Evolutionary conservation across 768 basidiomycete species (phyloP), one percentile per base, ranked within the genome.

Genomic region (Leucocoprinus birnbaumii): DNA sequence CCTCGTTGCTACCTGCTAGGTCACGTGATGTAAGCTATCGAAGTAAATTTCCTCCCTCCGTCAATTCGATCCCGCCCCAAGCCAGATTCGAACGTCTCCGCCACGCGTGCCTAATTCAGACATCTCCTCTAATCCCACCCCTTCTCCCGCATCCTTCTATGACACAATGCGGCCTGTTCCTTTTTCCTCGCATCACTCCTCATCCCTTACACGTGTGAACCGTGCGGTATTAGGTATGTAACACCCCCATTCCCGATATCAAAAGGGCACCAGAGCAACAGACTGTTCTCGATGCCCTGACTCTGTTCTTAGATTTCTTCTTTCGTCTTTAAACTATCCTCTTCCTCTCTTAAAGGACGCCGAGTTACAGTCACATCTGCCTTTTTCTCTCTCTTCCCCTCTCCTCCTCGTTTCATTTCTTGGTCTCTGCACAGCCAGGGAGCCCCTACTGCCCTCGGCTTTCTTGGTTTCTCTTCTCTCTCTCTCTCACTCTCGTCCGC

Each of bases 131-230:
- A 58, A 54, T 61, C 61, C 61, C 58, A 59, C 59, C 53, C 61
- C 57, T 59, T 58, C 57, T 62, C 66, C 61, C 51, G 56, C 63
- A 55, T 53, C 46, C 59, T 65, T 62, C 62, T 57, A 62, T 59
- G 63, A 65, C 65, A 65, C 66, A 64, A 64, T 68, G n/a, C n/a
- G n/a, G n/a, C n/a, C n/a, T 62, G 62, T 55, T 50, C 48, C 60
- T 65, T 61, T 65, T 63, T 64, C 61, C 65, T 64, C 65, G 59
- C 66, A 71, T 69, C 63, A 65, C 60, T 59, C 61, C 69, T 69
- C 65, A 65, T 52, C 67, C 62, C 63, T 48, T 62, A 69, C 77
- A 78, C 76, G 77, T 76, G 77, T 68, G 66, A 68, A 56, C 66
- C 73, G 69, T 71, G 75, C 72, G 77, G 73, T 73, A 65, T 66